A percentile compares a stretch with the other conserved stretches of the same genome.
These are phyloP conservation scores for Drosera spatulata DNA, from an alignment of 179 eudicot species.

Conservation along the genomic window DNA sequence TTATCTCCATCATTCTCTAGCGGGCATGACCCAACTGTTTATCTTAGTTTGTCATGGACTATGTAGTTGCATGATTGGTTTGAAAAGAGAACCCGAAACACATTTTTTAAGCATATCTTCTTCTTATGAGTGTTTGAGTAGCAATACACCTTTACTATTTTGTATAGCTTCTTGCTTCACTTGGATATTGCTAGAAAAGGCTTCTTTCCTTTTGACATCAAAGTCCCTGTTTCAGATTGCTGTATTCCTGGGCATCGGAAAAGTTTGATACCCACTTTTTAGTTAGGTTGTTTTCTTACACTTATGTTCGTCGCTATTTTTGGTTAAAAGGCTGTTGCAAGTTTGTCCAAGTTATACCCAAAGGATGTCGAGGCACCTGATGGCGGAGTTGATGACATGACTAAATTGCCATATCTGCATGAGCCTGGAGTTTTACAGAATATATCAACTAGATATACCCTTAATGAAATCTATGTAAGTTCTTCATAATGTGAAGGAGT, in stretches of 20 bases:
- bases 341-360: slow-evolving; percentile 48
- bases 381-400: slow-evolving; percentile 98
- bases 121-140: no score
- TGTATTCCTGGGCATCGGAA: background rate
- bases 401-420: slow-evolving; percentile 83
- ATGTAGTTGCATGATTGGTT: no score
- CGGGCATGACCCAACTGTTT: no score
- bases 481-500: slow-evolving; percentile 4
- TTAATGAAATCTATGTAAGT: slow-evolving; percentile 87
- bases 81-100: no score
- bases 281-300: no score
- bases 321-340: slow-evolving; percentile 20
- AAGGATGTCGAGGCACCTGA: slow-evolving; percentile 85
- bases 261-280: no score
- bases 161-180: background rate
- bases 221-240: background rate
- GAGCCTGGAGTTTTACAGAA: slow-evolving; percentile 97
- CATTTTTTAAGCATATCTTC: no score
- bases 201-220: background rate
- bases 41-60: no score
- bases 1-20: no score
- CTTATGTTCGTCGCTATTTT: background rate
- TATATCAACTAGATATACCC: slow-evolving; percentile 65
- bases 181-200: background rate
- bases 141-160: background rate